Conservation (phyloP, 768 basidiomycete genomes). For the Udeniomyces megalosporus region DNA sequence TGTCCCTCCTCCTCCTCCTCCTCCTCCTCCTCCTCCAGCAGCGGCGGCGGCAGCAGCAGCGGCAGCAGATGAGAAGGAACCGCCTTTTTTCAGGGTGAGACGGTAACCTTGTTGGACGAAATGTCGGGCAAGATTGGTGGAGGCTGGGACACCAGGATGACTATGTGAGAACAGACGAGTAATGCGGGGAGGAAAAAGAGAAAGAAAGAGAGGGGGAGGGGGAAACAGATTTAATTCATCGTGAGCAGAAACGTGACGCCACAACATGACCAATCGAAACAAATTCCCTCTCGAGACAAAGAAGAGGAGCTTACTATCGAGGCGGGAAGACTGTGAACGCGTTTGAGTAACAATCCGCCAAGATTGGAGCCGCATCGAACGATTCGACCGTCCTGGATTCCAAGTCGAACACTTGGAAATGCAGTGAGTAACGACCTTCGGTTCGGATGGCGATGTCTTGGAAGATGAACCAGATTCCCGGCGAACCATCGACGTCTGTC, state of each 20-base stretch:
- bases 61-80: not conserved
- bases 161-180: no score
- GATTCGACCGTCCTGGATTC: not conserved
- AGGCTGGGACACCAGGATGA: constrained; percentile 10
- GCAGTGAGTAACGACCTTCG: constrained; percentile 11
- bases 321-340: constrained; percentile 9
- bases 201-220: not conserved
- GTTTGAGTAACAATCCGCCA: constrained; percentile 5
- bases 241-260: not conserved
- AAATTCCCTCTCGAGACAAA: not conserved
- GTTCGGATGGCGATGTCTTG: constrained; percentile 14
- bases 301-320: constrained; percentile 4
- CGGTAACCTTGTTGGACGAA: constrained; percentile 9
- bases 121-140: constrained; percentile 1
- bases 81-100: constrained; percentile 4
- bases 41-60: not conserved
- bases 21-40: no score
- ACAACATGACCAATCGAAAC: no score
- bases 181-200: no score
- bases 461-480: not conserved
- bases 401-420: constrained; percentile 8
- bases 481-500: not conserved
- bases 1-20: not conserved
- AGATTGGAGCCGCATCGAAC: not conserved
- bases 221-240: no score